A percentile compares a stretch with the other conserved stretches of the same genome.
phyloP scores from a whole-genome alignment of 2,329 filamentous ascomycete species.

The Tolypocladium guangdongense region DNA sequence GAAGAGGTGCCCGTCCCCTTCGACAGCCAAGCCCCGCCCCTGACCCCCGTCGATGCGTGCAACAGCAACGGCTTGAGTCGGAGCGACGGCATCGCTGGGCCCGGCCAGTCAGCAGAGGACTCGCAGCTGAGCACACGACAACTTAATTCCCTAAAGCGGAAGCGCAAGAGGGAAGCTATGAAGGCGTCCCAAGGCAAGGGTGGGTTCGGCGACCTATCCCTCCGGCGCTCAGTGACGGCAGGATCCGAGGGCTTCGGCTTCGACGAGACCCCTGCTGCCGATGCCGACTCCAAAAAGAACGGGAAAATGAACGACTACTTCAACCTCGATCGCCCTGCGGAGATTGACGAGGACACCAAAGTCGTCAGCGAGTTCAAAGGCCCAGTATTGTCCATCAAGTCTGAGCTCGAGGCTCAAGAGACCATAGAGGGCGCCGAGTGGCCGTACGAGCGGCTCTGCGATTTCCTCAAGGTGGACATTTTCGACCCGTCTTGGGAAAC shows the following conservation, averaged over 20 bases:
- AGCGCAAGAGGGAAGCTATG: slow-evolving; percentile 82
- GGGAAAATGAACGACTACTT: slow-evolving; percentile 75
- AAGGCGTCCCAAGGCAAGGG: slow-evolving; percentile 79
- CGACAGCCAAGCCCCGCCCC: slow-evolving; percentile 30
- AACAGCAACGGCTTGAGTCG: slow-evolving; percentile 21
- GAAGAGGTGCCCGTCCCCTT: slow-evolving; percentile 56
- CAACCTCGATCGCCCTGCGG: slow-evolving; percentile 66
- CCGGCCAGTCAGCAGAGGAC: slow-evolving; percentile 45
- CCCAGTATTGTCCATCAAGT: slow-evolving; percentile 67
- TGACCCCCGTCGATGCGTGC: slow-evolving; percentile 32
- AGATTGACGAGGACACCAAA: slow-evolving; percentile 80
- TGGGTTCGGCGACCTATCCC: slow-evolving; percentile 76
- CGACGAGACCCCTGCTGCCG: slow-evolving; percentile 45
- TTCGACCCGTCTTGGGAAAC: slow-evolving; percentile 95
- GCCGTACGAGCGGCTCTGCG: slow-evolving; percentile 89
- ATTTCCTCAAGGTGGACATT: slow-evolving; percentile 85
- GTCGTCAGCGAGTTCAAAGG: slow-evolving; percentile 96
- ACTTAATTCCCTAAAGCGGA: slow-evolving; percentile 87
- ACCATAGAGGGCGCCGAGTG: slow-evolving; percentile 73
- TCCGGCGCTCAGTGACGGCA: slow-evolving; percentile 49
- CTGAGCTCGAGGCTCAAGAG: slow-evolving; percentile 69
- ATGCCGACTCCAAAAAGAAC: slow-evolving; percentile 46
- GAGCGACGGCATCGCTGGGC: slow-evolving; percentile 25
- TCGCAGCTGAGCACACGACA: slow-evolving; percentile 79
- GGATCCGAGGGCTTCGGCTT: slow-evolving; percentile 47